Evolutionary conservation across 441 rosid species (phyloP), one percentile per base, ranked within the genome.

Genomic region (Gossypium davidsonii): DNA sequence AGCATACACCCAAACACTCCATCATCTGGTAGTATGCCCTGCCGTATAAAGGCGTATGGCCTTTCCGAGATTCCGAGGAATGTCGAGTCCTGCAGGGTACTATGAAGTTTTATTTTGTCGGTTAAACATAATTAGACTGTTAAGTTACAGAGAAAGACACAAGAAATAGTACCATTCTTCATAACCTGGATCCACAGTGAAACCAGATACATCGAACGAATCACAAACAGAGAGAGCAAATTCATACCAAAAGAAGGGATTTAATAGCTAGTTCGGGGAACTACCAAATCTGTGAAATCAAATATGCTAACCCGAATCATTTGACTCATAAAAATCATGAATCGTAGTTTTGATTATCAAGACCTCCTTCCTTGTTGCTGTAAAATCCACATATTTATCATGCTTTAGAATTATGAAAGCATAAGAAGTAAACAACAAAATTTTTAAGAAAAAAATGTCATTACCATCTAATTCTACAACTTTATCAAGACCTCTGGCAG

Each of bases 401-500:
- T 67, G 57, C 71, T 17, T 74, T 61, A 61, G 21, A 57, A 76
- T 78, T 20, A 74, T 28, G 39, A 70, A 70, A 42, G 37, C 23
- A 6, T 12, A 57, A 73, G 14, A 9, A 49, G 73, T 46, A 37
- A 52, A 11, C 12, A 71, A 65, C 71, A 1, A 34, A 15, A 52
- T 0, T 3, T 26, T 26, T 26, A 26, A 26, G 28, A 26, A 26
- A 26, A 15, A 17, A 58, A 15, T 67, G 67, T 18, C 71, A 70
- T 72, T 90, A 95, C 99, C 97, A 82, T 93, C 98, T 74, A 95
- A 87, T 78, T 91, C 99, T 66, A 89, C 95, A 76, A 95, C 98
- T 85, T 95, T 93, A 80, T 95, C 99, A 55, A 91, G 96, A 73
- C 98, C 97, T 91, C 93, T 93, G 61, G 99, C 96, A 78, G 97